These are phyloP conservation scores for Pseudogymnoascus sp. DNA, from an alignment of 2,329 filamentous ascomycete genomes.

Conservation along the genomic window DNA sequence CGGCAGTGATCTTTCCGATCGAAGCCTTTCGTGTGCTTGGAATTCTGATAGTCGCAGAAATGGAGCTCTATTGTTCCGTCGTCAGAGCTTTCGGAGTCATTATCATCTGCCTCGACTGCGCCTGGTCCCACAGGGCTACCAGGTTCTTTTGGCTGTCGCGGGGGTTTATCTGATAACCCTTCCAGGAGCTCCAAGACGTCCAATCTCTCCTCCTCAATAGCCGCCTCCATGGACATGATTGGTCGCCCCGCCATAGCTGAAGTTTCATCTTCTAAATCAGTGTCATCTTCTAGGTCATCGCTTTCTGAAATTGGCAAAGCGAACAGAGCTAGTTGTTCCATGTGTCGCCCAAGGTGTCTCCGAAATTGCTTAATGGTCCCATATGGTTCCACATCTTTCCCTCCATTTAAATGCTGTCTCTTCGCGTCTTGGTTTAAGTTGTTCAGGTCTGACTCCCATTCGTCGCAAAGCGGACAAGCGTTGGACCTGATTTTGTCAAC, in stretches of 20 bases:
- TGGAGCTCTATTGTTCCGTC: constrained; percentile 13
- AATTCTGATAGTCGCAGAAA: constrained; percentile 26
- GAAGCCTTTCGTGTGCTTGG: constrained; percentile 30
- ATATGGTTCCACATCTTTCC: constrained; percentile 10
- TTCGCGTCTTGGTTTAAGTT: constrained; percentile 11
- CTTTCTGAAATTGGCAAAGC: constrained; percentile 12
- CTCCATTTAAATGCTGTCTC: constrained; percentile 10
- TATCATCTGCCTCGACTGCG: not conserved
- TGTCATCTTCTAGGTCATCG: constrained; percentile 7
- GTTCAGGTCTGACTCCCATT: constrained; percentile 20
- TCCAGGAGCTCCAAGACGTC: constrained; percentile 65
- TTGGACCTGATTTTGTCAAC: constrained; percentile 16
- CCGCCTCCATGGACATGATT: constrained; percentile 67
- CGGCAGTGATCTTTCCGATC: constrained; percentile 38
- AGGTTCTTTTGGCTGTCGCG: constrained; percentile 20
- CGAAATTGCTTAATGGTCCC: constrained; percentile 17
- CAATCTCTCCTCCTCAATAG: constrained; percentile 66
- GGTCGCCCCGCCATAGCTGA: constrained; percentile 20
- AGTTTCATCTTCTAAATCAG: not conserved
- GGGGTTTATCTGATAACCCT: constrained; percentile 14
- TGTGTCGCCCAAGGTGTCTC: constrained; percentile 20
- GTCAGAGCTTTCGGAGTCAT: not conserved
- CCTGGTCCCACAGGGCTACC: constrained; percentile 26
- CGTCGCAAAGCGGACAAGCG: constrained; percentile 27
- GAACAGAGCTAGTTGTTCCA: constrained; percentile 23